phyloP scores from a whole-genome alignment of 805 yeast species.

The Kregervanrija delftensis region DNA sequence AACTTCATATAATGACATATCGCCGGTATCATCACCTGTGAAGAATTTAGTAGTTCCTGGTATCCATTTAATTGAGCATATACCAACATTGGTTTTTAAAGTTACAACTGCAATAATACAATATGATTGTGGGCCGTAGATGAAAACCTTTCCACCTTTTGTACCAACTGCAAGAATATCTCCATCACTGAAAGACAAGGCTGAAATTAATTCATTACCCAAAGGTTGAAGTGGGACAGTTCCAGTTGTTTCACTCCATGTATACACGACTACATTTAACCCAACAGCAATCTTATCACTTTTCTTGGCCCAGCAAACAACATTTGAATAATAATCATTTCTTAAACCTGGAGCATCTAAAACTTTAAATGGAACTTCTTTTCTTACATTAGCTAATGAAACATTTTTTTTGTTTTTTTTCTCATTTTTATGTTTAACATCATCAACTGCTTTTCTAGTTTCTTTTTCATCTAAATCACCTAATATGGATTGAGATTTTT shows the following conservation, averaged over 20 bases:
- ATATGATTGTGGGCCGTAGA: conserved; percentile 25
- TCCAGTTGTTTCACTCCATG: conserved; percentile 54
- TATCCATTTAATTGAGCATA: conserved; percentile 60
- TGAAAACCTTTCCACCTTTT: conserved; percentile 43
- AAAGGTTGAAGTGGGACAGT: conserved; percentile 37
- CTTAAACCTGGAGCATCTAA: conserved; percentile 65
- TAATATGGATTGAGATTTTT: conserved; percentile 1
- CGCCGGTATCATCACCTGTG: conserved; percentile 64
- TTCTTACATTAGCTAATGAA: conserved; percentile 3
- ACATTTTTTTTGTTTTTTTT: conserved; percentile 1
- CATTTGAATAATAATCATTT: conserved; percentile 72
- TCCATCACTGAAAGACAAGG: conserved; percentile 48
- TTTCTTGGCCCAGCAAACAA: conserved; percentile 61
- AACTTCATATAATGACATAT: conserved; percentile 38
- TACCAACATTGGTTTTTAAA: conserved; percentile 31
- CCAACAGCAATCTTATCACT: conserved; percentile 59
- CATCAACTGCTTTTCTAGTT: too few species aligned
- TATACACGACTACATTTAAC: conserved; percentile 46
- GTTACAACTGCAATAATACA: conserved; percentile 13
- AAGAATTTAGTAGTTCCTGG: conserved; percentile 36
- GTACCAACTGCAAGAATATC: conserved; percentile 51
- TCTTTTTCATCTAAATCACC: too few species aligned
- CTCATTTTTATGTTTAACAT: not conserved
- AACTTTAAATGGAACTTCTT: conserved; percentile 41
- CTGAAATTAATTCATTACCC: conserved; percentile 40